A percentile compares a stretch with the other conserved stretches of the same genome.
These are phyloP conservation scores for Thelephora ganbajun DNA, from an alignment of 768 basidiomycete genomes.

Conservation along the genomic window DNA sequence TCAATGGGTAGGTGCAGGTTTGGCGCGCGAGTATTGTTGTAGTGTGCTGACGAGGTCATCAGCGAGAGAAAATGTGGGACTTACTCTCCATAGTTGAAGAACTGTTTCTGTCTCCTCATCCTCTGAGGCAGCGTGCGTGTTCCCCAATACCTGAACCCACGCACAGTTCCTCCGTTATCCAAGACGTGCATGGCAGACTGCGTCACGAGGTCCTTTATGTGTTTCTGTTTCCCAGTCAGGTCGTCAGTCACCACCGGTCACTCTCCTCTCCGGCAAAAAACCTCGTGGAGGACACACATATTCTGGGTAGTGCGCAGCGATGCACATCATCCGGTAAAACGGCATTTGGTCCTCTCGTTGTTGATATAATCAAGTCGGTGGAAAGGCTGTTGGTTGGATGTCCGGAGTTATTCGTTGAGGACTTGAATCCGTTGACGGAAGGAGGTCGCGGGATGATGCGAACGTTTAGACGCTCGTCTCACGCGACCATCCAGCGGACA, in stretches of 20 bases:
- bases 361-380: background rate
- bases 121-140: slow-evolving; percentile 58
- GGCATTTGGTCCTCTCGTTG: slow-evolving; percentile 44
- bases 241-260: background rate
- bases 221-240: slow-evolving; percentile 33
- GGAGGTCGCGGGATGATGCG: background rate
- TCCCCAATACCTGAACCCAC: slow-evolving; percentile 66
- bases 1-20: too few species aligned
- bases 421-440: background rate
- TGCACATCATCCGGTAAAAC: slow-evolving; percentile 79
- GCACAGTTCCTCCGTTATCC: slow-evolving; percentile 67
- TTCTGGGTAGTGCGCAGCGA: slow-evolving; percentile 60
- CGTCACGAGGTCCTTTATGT: slow-evolving; percentile 62
- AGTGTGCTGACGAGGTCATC: background rate
- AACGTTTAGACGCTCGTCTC: background rate
- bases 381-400: background rate
- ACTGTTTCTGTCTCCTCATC: slow-evolving; percentile 50
- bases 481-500: background rate
- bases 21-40: background rate
- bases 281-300: slow-evolving; percentile 36
- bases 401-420: background rate
- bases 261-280: background rate
- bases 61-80: slow-evolving; percentile 19
- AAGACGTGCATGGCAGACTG: slow-evolving; percentile 61
- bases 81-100: slow-evolving; percentile 59